Evolutionary conservation across 306 rosid species (phyloP), one percentile per base, ranked within the genome.

Genomic region (Prunus davidiana): DNA sequence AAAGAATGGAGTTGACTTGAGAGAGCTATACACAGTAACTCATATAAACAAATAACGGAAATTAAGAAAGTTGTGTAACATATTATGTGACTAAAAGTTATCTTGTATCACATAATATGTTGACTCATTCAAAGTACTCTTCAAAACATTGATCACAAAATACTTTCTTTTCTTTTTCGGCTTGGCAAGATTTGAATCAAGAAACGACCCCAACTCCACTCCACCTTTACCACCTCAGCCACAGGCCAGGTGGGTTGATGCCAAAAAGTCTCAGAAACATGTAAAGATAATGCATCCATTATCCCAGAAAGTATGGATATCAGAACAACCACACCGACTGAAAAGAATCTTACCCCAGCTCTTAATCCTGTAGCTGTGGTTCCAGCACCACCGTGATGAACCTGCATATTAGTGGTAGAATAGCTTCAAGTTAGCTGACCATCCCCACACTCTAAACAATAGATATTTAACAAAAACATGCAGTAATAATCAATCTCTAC

Each of bases 341-440:
- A 32, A 28, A 49, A 76, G 76, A 77, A 83, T 77, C 67, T 78
- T 95, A 95, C 99, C 97, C 96, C 97, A 3, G 99, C 96, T 86
- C 74, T 92, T 67, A 95, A 84, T 82, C 97, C 99, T 30, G 99
- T 89, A 69, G 97, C 96, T 0, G 99, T 92, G 66, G 99, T 95
- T 76, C 99, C 99, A 27, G 99, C 97, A 74, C 99, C 99, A 34
- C 99, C 99, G 50, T 95, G 99, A 86, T 95, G 99, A 75, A 95
- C 97, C 98, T 92, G 91, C 91, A 88, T 69, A 51, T 56, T 60
- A 47, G 9, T 24, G 30, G 28, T 55, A 76, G 50, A 47, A 43
- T 19, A 55, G 25, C 47, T 47, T 56, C 72, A 28, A 25, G 75
- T 67, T 64, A 73, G 38, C 18, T 6, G 24, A 71, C 24, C 57